Percentiles rank a stretch among this genome's conserved stretches.
phyloP scores from a whole-genome alignment of 441 rosid genomes.

The Gossypium laxum region DNA sequence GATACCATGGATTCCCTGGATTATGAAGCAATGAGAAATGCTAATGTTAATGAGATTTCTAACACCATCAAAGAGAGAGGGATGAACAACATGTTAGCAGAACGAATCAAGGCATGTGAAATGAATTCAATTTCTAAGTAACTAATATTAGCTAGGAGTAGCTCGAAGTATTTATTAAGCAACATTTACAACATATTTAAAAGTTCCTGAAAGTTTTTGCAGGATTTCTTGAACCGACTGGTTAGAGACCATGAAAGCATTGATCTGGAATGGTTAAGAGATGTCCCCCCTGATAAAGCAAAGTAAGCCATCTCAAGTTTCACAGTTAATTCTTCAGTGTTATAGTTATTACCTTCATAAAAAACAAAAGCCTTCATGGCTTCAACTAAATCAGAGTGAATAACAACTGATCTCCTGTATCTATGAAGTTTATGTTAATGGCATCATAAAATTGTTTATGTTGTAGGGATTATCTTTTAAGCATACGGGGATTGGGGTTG shows the following conservation, averaged over 20 bases:
- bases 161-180: conserved; percentile 13
- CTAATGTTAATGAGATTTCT: conserved; percentile 43
- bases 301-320: conserved; percentile 44
- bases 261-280: conserved; percentile 93
- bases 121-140: conserved; percentile 9
- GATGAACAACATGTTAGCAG: conserved; percentile 92
- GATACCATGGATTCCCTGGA: conserved; percentile 69
- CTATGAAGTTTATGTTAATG: not conserved
- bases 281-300: conserved; percentile 65
- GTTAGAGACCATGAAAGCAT: conserved; percentile 66
- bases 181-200: conserved; percentile 13
- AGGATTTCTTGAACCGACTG: conserved; percentile 73
- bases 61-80: conserved; percentile 75
- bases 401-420: not conserved
- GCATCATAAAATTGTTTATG: conserved; percentile 14
- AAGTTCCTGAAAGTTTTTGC: conserved; percentile 29
- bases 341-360: not conserved
- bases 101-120: conserved; percentile 60
- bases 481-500: conserved; percentile 77
- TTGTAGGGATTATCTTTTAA: conserved; percentile 77
- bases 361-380: conserved; percentile 3
- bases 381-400: conserved; percentile 2
- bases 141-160: conserved; percentile 14
- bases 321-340: conserved; percentile 4
- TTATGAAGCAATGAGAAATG: conserved; percentile 72